Base-by-base conservation (phyloP, 257 asterid species). In the Rauvolfia tetraphylla region DNA sequence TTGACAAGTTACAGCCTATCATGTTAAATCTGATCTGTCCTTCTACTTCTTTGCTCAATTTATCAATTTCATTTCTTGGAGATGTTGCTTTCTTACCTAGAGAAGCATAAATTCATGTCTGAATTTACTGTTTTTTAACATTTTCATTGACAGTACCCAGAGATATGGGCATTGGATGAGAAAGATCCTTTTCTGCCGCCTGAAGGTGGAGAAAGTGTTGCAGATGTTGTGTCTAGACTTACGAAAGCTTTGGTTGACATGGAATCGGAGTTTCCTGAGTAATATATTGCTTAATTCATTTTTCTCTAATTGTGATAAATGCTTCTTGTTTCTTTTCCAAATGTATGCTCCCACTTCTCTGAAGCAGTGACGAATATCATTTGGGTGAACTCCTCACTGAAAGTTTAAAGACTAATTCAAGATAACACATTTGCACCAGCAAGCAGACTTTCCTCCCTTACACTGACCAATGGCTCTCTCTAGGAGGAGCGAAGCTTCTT, bases 141-240 rank as follows among this genome's bases (percentile, higher is more conserved):
- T 71, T 54, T 14, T 76, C n/a, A 5, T 8, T 41, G 57, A 25
- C 82, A 95, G 99, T 95, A 95, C 83, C 74, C 83, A 33, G 98
- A 91, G 74, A 92, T 92, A 76, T 95, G 98, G 98, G 92, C 86
- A 71, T 62, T 95, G 84, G 98, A 95, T 73, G 98, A 88, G 85
- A 86, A 85, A 75, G 96, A 95, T 83, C 98, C 98, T n/a, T 88
- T 95, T 85, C 73, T 79, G 88, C 93, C 38, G 82, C 97, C 98
- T 5, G 94, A 90, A 86, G 97, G 96, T 72, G 99, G 99, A 84
- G 99, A 95, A 86, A 95, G 99, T 82, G 99, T 95, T 77, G 95
- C 94, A 4, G 96, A 92, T 85, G 97, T 95, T 76, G 97, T 83
- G 84, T 80, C 89, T 67, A 91, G 99, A 82, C 95, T 95, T 79